A percentile compares a stretch with the other conserved stretches of the same genome.
These are phyloP conservation scores for Schizosaccharomyces japonicus DNA, from an alignment of 805 yeast genomes.

Conservation along the genomic window DNA sequence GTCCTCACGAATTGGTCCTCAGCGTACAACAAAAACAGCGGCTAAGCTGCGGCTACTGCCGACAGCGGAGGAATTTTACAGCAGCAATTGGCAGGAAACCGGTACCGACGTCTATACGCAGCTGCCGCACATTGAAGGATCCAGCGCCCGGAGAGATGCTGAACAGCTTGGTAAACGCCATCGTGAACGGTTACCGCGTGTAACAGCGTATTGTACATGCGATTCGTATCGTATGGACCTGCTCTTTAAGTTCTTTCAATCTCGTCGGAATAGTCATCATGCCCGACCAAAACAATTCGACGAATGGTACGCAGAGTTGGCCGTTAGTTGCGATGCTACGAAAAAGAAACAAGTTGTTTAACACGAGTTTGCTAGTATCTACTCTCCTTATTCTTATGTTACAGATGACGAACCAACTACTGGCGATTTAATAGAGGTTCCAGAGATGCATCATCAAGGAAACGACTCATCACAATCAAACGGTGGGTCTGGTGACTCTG, in stretches of 20 bases:
- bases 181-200: constrained; percentile 66
- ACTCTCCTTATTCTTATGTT: background rate
- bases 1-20: constrained; percentile 17
- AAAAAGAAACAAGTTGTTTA: no score
- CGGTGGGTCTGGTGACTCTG: background rate
- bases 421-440: no score
- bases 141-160: constrained; percentile 75
- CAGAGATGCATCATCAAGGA: background rate
- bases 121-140: constrained; percentile 58
- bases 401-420: background rate
- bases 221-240: constrained; percentile 81
- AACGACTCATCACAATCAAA: background rate
- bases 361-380: no score
- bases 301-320: constrained; percentile 44
- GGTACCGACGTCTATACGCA: constrained; percentile 53
- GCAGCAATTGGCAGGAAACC: constrained; percentile 15
- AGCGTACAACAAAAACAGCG: constrained; percentile 65
- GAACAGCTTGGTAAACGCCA: constrained; percentile 74
- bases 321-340: no score
- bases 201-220: constrained; percentile 89
- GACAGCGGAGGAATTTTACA: constrained; percentile 16
- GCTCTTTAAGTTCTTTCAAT: constrained; percentile 60
- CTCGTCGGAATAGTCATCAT: constrained; percentile 31
- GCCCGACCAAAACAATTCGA: constrained; percentile 74
- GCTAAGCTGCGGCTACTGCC: constrained; percentile 80